Conservation (phyloP, 805 yeast genomes). For the Myxozyma nipponensis region DNA sequence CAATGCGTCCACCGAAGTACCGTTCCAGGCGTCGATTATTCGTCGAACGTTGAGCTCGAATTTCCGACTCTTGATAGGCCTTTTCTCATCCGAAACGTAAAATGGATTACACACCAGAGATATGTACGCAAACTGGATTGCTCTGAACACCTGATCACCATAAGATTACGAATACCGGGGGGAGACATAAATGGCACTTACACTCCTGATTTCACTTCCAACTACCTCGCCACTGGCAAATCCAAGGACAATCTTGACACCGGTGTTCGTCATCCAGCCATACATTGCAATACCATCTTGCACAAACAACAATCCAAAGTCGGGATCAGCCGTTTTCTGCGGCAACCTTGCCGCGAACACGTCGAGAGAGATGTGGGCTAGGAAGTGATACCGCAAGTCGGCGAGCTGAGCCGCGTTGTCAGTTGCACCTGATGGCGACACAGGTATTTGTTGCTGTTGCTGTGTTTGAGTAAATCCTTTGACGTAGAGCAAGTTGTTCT, state of each 20-base stretch:
- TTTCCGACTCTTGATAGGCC: conserved; percentile 18
- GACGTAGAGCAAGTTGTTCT: conserved; percentile 26
- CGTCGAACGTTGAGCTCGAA: conserved; percentile 21
- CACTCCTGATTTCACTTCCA: conserved; percentile 29
- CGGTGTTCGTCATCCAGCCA: conserved; percentile 66
- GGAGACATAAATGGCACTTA: conserved; percentile 17
- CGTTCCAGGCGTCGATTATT: conserved; percentile 28
- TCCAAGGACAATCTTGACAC: conserved; percentile 63
- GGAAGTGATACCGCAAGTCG: conserved; percentile 52
- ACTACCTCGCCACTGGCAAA: conserved; percentile 38
- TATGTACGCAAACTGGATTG: conserved; percentile 53
- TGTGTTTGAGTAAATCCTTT: conserved; percentile 7
- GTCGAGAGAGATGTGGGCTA: conserved; percentile 74
- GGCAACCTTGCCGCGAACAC: conserved; percentile 53
- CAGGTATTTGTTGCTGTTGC: background rate
- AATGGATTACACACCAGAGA: conserved; percentile 63
- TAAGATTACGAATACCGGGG: background rate
- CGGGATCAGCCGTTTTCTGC: conserved; percentile 42
- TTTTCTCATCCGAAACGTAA: conserved; percentile 38
- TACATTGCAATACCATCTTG: conserved; percentile 66
- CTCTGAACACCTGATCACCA: conserved; percentile 36
- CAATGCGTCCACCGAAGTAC: conserved; percentile 4
- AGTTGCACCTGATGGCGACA: background rate
- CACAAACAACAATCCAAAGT: conserved; percentile 50
- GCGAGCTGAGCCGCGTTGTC: background rate